Evolutionary conservation across 1,284 basidiomycete genomes (phyloP), one percentile per base, ranked within the genome.

Genomic region (Rhodotorula sp.): DNA sequence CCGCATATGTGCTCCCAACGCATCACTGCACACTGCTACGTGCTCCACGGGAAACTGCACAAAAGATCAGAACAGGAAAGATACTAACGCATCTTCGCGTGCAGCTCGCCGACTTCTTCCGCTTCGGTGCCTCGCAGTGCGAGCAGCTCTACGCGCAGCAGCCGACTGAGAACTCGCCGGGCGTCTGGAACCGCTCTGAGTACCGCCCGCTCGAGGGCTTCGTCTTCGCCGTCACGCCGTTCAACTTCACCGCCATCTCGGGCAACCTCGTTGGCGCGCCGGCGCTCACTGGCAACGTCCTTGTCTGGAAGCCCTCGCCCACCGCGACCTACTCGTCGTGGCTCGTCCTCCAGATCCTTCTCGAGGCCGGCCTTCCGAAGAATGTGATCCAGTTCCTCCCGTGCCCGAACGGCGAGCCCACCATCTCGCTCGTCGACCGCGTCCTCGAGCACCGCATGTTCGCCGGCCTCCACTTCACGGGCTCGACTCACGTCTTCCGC

Each of bases 341-440:
- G 85, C 82, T 99, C 78, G 84, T 92, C 58, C 88, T 95, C 85
- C 89, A 97, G 84, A 91, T 99, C 80, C 87, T 99, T 76, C 85
- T 88, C 65, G 96, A 99, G 83, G 96, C 96, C 2, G 96, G 96
- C 76, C 84, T 99, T 4, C 96, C 97, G 48, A 87, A 91, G 7
- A 91, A 92, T 73, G 96, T 99, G 66, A 93, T 99, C 82, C 96
- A 99, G 82, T 99, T 99, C 82, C 88, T 96, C 10, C 96, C 96
- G 7, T 83, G 70, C 69, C 70, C 76, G 57, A 74, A 76, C 72
- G 74, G 76, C 50, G 69, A 74, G 41, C 67, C 68, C 5, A 75
- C 71, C 46, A 67, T 78, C 73, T 72, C 71, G 49, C 80, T 94
- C 71, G 92, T 93, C 71, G 87, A 87, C 67, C 90, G 93, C 81